These are phyloP conservation scores for Kitagawia praeruptora DNA, from an alignment of 129 eudicot genomes.

Conservation along the genomic window DNA sequence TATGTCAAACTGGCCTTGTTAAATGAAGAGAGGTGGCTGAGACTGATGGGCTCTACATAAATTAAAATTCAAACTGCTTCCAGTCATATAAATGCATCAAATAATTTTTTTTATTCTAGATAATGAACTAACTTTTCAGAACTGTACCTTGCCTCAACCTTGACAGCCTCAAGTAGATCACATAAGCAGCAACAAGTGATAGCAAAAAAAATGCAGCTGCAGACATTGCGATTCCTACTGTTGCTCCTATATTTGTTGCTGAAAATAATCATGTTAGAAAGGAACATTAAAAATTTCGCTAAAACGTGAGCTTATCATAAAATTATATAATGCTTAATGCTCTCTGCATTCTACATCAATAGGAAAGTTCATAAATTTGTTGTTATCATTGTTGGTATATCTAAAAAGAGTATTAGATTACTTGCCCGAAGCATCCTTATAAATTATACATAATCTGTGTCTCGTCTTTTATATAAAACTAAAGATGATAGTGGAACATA, in stretches of 20 bases:
- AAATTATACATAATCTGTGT: no score
- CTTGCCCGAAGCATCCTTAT: not conserved
- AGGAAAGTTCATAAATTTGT: not conserved
- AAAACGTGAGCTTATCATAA: not conserved
- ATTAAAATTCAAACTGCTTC: not conserved
- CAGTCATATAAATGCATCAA: not conserved
- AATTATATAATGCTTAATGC: no score
- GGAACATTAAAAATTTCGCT: not conserved
- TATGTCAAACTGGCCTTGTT: conserved; percentile 8
- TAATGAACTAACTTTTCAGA: not conserved
- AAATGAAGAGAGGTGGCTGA: conserved; percentile 2
- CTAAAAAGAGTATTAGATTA: not conserved
- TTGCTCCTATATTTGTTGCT: not conserved
- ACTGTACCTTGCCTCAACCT: not conserved
- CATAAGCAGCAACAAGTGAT: conserved; percentile 3
- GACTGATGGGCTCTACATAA: not conserved
- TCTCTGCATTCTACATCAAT: not conserved
- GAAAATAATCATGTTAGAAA: not conserved
- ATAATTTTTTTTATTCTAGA: not conserved
- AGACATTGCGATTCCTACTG: conserved; percentile 5
- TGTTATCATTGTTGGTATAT: not conserved
- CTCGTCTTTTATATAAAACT: no score
- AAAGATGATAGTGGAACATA: no score
- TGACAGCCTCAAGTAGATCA: not conserved
- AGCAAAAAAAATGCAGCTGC: not conserved